Percentiles rank a stretch among this genome's conserved stretches.
Evolutionary conservation across 2,329 filamentous ascomycete genomes (phyloP).

Genomic region (Cladobotryum protrusum): DNA sequence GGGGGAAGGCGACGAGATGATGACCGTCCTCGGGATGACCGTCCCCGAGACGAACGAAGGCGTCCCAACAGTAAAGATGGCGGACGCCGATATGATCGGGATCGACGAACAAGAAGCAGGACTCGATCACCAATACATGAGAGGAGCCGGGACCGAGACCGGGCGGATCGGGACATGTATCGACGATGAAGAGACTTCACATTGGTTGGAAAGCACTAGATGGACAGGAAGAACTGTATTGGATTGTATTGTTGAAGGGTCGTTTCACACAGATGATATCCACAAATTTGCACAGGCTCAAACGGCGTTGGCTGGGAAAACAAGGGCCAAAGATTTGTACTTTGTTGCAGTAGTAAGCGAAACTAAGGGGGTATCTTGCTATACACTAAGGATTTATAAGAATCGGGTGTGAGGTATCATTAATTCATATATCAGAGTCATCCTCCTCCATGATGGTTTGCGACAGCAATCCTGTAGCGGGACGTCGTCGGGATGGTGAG

Average conservation of each 20-base stretch:
- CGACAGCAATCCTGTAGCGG: constrained; percentile 47
- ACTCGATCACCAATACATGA: constrained; percentile 34
- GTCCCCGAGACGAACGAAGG: constrained; percentile 21
- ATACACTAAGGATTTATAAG: too few relatives aligned
- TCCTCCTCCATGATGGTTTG: constrained; percentile 70
- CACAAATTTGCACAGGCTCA: too few relatives aligned
- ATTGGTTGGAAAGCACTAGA: too few relatives aligned
- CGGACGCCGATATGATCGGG: constrained; percentile 36
- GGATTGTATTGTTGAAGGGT: too few relatives aligned
- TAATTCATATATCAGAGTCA: constrained; percentile 42
- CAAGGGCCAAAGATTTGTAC: too few relatives aligned
- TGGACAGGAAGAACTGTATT: too few relatives aligned
- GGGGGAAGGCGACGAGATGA: constrained; percentile 28
- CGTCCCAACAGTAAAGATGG: constrained; percentile 27
- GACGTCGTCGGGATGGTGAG: constrained; percentile 32
- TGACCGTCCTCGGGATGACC: constrained; percentile 20
- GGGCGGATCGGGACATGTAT: constrained; percentile 44
- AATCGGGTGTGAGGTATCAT: background rate
- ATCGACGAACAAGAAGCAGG: constrained; percentile 34
- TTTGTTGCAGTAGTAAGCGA: too few relatives aligned
- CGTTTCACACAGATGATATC: too few relatives aligned
- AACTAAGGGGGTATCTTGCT: too few relatives aligned
- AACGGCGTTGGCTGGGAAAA: too few relatives aligned
- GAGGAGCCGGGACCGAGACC: constrained; percentile 35
- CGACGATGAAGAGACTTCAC: constrained; percentile 23